Conservation (phyloP, 2,329 filamentous ascomycete genomes). For the Lecanicillium sp. region DNA sequence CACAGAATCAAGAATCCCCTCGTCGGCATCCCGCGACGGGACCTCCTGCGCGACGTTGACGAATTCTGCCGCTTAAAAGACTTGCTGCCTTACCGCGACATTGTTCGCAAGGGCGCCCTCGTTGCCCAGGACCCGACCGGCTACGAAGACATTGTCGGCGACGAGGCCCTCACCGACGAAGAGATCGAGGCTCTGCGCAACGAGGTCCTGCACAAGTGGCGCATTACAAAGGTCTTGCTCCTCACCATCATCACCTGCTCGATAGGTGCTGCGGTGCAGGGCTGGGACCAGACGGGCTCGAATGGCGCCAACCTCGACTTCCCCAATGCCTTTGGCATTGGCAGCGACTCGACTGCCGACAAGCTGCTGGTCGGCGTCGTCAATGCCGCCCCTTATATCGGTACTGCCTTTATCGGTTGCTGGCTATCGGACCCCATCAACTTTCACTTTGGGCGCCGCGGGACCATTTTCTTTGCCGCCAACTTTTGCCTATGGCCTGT, state of each 20-base stretch:
- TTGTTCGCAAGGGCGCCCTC: slow-evolving; percentile 63
- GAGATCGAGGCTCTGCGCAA: slow-evolving; percentile 53
- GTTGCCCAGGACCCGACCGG: slow-evolving; percentile 62
- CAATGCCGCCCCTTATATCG: slow-evolving; percentile 50
- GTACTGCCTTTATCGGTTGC: slow-evolving; percentile 44
- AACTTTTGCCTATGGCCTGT: slow-evolving; percentile 64
- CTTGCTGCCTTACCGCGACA: slow-evolving; percentile 47
- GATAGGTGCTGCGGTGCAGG: slow-evolving; percentile 62
- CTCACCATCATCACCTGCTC: slow-evolving; percentile 62
- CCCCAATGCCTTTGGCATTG: slow-evolving; percentile 41
- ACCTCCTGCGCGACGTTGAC: slow-evolving; percentile 48
- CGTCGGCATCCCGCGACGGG: slow-evolving; percentile 40
- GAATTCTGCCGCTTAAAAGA: slow-evolving; percentile 54
- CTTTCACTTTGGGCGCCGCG: slow-evolving; percentile 33
- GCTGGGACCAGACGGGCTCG: slow-evolving; percentile 60
- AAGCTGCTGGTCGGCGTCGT: slow-evolving; percentile 56
- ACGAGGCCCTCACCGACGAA: slow-evolving; percentile 48
- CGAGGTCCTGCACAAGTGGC: slow-evolving; percentile 62
- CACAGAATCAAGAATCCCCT: slow-evolving; percentile 39
- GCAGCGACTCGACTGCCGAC: slow-evolving; percentile 23
- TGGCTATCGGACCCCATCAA: slow-evolving; percentile 61
- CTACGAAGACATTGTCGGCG: slow-evolving; percentile 51
- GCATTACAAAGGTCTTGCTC: slow-evolving; percentile 53
- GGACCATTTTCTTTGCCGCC: slow-evolving; percentile 63
- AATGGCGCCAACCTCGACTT: slow-evolving; percentile 59